Conservation (phyloP, 116 monocot species). For the Trichopus zeylanicus region DNA sequence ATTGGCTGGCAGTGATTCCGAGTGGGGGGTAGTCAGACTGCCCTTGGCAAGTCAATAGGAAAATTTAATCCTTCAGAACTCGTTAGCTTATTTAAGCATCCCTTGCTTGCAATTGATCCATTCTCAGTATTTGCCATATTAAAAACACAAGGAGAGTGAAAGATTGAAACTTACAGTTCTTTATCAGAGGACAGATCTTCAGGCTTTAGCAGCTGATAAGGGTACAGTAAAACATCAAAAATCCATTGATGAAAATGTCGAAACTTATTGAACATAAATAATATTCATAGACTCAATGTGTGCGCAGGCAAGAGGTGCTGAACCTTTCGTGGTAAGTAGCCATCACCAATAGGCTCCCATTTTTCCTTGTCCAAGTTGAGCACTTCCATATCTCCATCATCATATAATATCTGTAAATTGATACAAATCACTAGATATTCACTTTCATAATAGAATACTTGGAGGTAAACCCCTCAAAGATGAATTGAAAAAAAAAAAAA, state of each 20-base stretch:
- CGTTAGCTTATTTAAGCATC: not conserved
- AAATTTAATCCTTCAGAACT: too few species aligned
- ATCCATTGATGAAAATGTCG: not conserved
- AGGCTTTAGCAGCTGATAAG: not conserved
- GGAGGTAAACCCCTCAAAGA: not conserved
- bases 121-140: too few species aligned
- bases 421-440: not conserved
- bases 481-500: not conserved
- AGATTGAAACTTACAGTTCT: conserved; percentile 3
- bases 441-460: not conserved
- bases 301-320: not conserved
- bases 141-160: conserved; percentile 2
- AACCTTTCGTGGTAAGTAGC: conserved; percentile 40
- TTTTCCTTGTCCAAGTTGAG: conserved; percentile 69
- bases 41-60: too few species aligned
- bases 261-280: not conserved
- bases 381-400: conserved; percentile 92
- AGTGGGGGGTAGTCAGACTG: too few species aligned
- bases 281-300: not conserved
- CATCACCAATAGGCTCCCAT: conserved; percentile 47
- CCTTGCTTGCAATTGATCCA: not conserved
- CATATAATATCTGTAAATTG: conserved; percentile 57
- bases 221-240: not conserved
- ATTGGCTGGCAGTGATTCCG: too few species aligned
- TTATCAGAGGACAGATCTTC: not conserved